Percentiles rank a stretch among this genome's conserved stretches.
phyloP scores from a whole-genome alignment of 257 asterid species.

The Forsythia suspensa region DNA sequence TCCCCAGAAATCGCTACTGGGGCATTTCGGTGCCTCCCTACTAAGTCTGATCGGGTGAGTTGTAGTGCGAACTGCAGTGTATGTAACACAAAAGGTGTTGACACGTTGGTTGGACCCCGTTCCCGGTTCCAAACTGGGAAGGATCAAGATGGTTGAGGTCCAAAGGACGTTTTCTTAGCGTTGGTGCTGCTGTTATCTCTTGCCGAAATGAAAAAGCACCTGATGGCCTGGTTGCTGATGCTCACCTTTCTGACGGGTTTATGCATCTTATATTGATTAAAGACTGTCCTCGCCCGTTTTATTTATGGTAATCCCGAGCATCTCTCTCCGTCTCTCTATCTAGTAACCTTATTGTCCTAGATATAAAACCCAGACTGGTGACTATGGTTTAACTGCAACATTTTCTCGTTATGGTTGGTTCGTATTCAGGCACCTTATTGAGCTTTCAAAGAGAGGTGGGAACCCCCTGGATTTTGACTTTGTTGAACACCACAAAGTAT shows the following conservation, averaged over 20 bases:
- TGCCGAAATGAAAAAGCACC: slow-evolving; percentile 96
- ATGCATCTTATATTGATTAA: slow-evolving; percentile 77
- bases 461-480: slow-evolving; percentile 77
- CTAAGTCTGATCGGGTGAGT: slow-evolving; percentile 40
- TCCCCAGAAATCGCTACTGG: slow-evolving; percentile 34
- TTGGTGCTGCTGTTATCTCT: slow-evolving; percentile 94
- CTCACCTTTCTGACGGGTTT: slow-evolving; percentile 96
- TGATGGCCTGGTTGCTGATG: slow-evolving; percentile 94
- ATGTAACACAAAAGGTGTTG: slow-evolving; percentile 49
- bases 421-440: slow-evolving; percentile 83
- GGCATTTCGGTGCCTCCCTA: slow-evolving; percentile 43
- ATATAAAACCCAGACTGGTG: neutral
- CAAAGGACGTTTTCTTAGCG: slow-evolving; percentile 76
- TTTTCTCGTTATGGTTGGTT: slow-evolving; percentile 14
- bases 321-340: neutral
- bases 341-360: neutral
- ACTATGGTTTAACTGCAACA: neutral
- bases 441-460: slow-evolving; percentile 83
- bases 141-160: slow-evolving; percentile 69
- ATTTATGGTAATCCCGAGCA: slow-evolving; percentile 54
- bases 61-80: slow-evolving; percentile 79
- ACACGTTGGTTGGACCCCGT: slow-evolving; percentile 28
- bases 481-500: slow-evolving; percentile 92
- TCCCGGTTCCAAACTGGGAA: slow-evolving; percentile 34
- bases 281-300: slow-evolving; percentile 84